Evolutionary conservation across 1,139 yeast genomes (phyloP).

Genomic region (Magnusiomyces ingens): DNA sequence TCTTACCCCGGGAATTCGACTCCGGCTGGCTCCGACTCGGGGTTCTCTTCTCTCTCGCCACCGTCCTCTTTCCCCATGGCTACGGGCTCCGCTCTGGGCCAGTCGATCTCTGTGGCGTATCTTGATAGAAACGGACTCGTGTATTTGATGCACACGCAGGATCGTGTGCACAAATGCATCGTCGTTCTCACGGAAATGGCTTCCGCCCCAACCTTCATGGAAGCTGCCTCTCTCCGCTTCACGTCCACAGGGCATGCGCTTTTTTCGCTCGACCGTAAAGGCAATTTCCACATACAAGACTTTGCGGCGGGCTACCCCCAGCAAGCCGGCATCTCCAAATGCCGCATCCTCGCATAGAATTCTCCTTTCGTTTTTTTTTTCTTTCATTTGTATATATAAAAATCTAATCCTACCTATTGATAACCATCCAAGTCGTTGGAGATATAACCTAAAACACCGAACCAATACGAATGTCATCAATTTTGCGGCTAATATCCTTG

Average conservation of each 20-base stretch:
- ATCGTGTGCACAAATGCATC: constrained; percentile 48
- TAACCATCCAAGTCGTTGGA: neutral
- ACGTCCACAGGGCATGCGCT: constrained; percentile 77
- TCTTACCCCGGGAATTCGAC: no score
- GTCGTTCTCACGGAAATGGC: constrained; percentile 74
- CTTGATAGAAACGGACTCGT: constrained; percentile 72
- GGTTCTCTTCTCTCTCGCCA: no score
- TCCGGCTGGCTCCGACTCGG: no score
- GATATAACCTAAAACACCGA: constrained; percentile 31
- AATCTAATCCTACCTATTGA: no score
- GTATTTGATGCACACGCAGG: constrained; percentile 55
- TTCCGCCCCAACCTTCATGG: constrained; percentile 52
- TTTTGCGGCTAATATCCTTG: constrained; percentile 52
- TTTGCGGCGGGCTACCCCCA: constrained; percentile 81
- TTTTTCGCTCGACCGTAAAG: constrained; percentile 72
- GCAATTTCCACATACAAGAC: constrained; percentile 69
- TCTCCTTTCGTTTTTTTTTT: no score
- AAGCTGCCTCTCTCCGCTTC: constrained; percentile 69
- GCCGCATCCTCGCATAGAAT: constrained; percentile 35
- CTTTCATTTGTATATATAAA: no score
- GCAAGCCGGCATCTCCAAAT: constrained; percentile 70
- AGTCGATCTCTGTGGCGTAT: constrained; percentile 66
- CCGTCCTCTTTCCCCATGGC: no score
- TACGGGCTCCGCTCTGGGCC: neutral
- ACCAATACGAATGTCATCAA: constrained; percentile 52